Evolutionary conservation across 1,139 yeast genomes (phyloP).

Genomic region (Yamadazyma membranifaciens): DNA sequence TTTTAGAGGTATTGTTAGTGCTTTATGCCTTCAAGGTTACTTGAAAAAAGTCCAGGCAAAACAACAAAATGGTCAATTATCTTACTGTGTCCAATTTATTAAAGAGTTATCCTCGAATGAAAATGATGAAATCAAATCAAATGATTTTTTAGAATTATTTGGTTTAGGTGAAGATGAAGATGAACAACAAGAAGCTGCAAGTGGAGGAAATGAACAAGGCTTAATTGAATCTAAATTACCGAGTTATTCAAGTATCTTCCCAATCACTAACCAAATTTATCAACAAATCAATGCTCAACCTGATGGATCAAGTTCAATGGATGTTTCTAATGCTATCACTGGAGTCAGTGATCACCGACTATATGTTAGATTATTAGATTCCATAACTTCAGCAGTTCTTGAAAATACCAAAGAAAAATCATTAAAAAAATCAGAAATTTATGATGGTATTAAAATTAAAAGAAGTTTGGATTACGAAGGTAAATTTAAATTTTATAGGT

Average conservation of each 20-base stretch:
- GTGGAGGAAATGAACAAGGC: constrained; percentile 15
- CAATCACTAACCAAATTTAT: constrained; percentile 62
- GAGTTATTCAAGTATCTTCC: constrained; percentile 52
- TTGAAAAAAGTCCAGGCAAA: constrained; percentile 59
- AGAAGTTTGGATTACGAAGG: constrained; percentile 74
- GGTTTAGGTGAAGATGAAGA: constrained; percentile 16
- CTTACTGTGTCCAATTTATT: constrained; percentile 60
- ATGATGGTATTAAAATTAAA: constrained; percentile 37
- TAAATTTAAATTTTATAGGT: constrained; percentile 68
- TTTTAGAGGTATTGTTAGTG: constrained; percentile 51
- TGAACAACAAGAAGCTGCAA: constrained; percentile 13
- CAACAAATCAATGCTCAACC: constrained; percentile 39
- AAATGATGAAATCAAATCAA: neutral
- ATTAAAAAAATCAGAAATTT: constrained; percentile 23
- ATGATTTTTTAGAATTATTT: constrained; percentile 14
- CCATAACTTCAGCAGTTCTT: constrained; percentile 33
- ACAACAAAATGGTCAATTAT: constrained; percentile 29
- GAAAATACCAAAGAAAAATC: constrained; percentile 25
- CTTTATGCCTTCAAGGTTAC: constrained; percentile 51
- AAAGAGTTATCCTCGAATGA: constrained; percentile 47
- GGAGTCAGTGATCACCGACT: constrained; percentile 56
- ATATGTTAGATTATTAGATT: constrained; percentile 49
- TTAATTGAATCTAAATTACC: constrained; percentile 18
- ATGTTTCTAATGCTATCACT: constrained; percentile 44
- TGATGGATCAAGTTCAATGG: constrained; percentile 59